These are phyloP conservation scores for Akanthomyces dipterigenus DNA, from an alignment of 2,329 filamentous ascomycete genomes.

Conservation along the genomic window DNA sequence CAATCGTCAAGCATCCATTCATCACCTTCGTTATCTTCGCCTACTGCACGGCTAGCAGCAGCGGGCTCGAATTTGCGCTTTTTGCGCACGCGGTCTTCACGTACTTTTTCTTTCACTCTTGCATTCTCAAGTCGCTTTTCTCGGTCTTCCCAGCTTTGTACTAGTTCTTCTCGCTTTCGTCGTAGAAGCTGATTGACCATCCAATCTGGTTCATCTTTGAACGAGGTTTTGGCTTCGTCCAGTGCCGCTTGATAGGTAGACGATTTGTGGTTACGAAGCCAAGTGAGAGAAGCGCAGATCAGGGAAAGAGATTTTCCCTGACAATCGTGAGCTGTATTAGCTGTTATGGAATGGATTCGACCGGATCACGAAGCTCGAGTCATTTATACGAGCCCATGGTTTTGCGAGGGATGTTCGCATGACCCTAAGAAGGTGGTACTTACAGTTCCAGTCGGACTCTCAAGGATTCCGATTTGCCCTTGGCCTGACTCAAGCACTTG, in stretches of 20 bases:
- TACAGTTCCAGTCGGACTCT: conserved; percentile 82
- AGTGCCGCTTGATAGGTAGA: conserved; percentile 47
- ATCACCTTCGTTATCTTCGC: conserved; percentile 48
- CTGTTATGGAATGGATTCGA: background rate
- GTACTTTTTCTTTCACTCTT: conserved; percentile 54
- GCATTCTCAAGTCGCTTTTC: conserved; percentile 64
- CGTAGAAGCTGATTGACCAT: conserved; percentile 69
- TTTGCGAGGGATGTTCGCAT: background rate
- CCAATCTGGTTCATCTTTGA: conserved; percentile 74
- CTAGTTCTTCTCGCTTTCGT: conserved; percentile 60
- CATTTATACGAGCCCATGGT: no score
- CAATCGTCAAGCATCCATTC: conserved; percentile 68
- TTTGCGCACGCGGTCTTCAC: conserved; percentile 45
- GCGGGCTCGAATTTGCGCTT: conserved; percentile 37
- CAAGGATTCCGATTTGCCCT: conserved; percentile 79
- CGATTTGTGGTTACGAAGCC: conserved; percentile 78
- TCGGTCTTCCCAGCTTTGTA: conserved; percentile 61
- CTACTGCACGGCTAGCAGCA: conserved; percentile 15
- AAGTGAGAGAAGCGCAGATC: conserved; percentile 82
- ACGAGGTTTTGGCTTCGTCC: conserved; percentile 34
- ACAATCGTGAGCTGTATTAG: background rate
- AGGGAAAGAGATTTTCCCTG: conserved; percentile 86
- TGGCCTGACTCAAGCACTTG: conserved; percentile 62
- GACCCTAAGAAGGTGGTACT: conserved; percentile 16
- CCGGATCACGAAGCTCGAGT: background rate